Evolutionary conservation across 1,139 yeast genomes (phyloP).

Genomic region (Neolecta irregularis): DNA sequence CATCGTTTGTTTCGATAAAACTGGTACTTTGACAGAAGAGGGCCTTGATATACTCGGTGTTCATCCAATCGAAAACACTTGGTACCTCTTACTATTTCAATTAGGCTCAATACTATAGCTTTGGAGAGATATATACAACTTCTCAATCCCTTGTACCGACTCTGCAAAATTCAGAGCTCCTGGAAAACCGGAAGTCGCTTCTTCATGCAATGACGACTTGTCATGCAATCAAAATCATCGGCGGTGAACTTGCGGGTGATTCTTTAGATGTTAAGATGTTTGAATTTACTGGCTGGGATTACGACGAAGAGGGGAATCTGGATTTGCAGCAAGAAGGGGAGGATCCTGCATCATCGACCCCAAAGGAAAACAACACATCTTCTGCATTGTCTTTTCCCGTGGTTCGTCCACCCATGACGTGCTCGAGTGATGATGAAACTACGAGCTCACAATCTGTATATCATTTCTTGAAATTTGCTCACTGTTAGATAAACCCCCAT

Average conservation of each 20-base stretch:
- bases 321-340: too few species aligned
- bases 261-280: constrained; percentile 90
- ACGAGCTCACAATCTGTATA: too few species aligned
- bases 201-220: constrained; percentile 56
- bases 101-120: constrained; percentile 1
- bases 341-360: too few species aligned
- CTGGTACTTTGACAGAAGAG: constrained; percentile 94
- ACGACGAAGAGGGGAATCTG: constrained; percentile 40
- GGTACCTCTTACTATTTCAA: constrained; percentile 19
- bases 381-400: constrained; percentile 7
- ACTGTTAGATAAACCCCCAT: constrained; percentile 4
- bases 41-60: constrained; percentile 87
- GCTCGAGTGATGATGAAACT: too few species aligned
- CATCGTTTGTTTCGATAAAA: constrained; percentile 82
- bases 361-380: too few species aligned
- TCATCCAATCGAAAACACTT: constrained; percentile 37
- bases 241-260: constrained; percentile 73
- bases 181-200: constrained; percentile 8
- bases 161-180: background rate
- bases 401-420: too few species aligned
- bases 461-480: too few species aligned
- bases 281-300: constrained; percentile 64
- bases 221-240: constrained; percentile 70
- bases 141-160: too few species aligned
- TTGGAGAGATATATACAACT: constrained; percentile 1